phyloP scores from a whole-genome alignment of 371 early-diverging fungal species.

The Lichtheimia corymbifera region DNA sequence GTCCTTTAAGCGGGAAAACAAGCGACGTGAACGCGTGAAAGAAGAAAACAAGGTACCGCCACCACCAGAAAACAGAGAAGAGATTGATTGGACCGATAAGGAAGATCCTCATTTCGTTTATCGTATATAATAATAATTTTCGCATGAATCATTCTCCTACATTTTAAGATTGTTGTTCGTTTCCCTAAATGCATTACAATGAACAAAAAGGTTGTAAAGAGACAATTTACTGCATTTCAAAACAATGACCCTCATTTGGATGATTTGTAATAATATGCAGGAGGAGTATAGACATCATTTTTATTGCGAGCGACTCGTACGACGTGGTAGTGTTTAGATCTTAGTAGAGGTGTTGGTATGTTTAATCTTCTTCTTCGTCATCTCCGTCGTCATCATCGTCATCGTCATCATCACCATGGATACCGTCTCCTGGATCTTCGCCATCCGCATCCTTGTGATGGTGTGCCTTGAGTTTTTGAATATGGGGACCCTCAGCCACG shows the following conservation, averaged over 20 bases:
- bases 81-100: constrained; percentile 35
- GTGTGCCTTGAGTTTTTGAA: background rate
- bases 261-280: too few species aligned
- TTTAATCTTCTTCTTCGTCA: background rate
- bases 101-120: constrained; percentile 44
- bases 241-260: too few species aligned
- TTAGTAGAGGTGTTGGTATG: too few species aligned
- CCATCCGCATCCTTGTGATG: background rate
- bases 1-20: constrained; percentile 9
- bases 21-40: constrained; percentile 7
- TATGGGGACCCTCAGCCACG: background rate
- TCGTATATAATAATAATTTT: constrained; percentile 10
- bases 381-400: background rate
- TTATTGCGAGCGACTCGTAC: too few species aligned
- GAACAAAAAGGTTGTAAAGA: too few species aligned
- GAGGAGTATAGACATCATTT: too few species aligned
- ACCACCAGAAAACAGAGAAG: constrained; percentile 9
- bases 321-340: too few species aligned
- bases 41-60: constrained; percentile 9
- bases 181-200: too few species aligned
- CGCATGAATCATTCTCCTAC: too few species aligned
- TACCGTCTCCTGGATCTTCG: background rate
- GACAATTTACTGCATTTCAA: too few species aligned
- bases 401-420: background rate
- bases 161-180: too few species aligned